These are phyloP conservation scores for Tricholomella constricta DNA, from an alignment of 768 basidiomycete species.

Conservation along the genomic window DNA sequence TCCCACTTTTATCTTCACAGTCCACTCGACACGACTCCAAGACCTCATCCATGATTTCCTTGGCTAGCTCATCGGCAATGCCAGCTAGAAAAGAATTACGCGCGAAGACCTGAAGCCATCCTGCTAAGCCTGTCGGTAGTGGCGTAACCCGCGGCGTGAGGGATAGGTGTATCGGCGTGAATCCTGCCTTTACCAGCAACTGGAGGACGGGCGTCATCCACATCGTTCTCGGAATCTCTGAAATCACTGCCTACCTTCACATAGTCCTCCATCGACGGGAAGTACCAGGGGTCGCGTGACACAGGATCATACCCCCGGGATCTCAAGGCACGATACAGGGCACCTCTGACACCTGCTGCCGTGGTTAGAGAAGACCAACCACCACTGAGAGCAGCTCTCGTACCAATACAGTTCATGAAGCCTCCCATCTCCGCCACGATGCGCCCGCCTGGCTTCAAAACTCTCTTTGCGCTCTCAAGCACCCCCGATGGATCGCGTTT, in stretches of 20 bases:
- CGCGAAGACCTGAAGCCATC: slow-evolving; percentile 72
- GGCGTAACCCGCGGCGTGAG: slow-evolving; percentile 59
- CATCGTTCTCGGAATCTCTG: background rate
- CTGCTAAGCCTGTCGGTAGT: slow-evolving; percentile 51
- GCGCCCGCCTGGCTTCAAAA: slow-evolving; percentile 70
- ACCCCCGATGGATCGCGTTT: slow-evolving; percentile 71
- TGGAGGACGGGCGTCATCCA: slow-evolving; percentile 22
- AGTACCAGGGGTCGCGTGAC: slow-evolving; percentile 80
- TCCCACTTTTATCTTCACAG: slow-evolving; percentile 56
- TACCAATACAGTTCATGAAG: slow-evolving; percentile 71
- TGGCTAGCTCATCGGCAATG: slow-evolving; percentile 54
- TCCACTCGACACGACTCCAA: slow-evolving; percentile 56
- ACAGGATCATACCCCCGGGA: slow-evolving; percentile 59
- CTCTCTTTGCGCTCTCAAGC: slow-evolving; percentile 54
- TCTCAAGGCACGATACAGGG: slow-evolving; percentile 54
- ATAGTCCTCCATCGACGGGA: slow-evolving; percentile 74
- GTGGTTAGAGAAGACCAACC: background rate
- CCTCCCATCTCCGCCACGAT: slow-evolving; percentile 81
- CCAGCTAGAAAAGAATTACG: slow-evolving; percentile 58
- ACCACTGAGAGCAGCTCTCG: slow-evolving; percentile 2
- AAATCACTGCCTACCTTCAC: slow-evolving; percentile 40
- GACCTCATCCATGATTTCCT: slow-evolving; percentile 63
- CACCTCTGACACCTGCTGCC: slow-evolving; percentile 58
- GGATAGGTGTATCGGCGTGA: slow-evolving; percentile 53
- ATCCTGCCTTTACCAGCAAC: slow-evolving; percentile 60